Base-by-base conservation (phyloP, 2,329 filamentous ascomycete species). In the Beauveria sp. region DNA sequence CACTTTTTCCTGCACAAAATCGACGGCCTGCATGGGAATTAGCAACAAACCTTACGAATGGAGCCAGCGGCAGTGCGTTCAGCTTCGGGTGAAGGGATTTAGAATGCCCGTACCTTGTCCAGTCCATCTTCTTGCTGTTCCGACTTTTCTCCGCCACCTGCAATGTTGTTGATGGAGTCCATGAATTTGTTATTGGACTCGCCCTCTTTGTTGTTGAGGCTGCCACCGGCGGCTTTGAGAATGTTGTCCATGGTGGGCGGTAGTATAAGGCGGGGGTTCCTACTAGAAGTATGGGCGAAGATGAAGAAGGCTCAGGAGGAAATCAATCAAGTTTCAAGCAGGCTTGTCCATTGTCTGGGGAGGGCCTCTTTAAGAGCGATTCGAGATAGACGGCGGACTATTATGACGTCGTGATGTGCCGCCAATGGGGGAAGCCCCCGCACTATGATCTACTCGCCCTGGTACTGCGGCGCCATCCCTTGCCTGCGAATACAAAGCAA, bases 1-100 rank as follows among this genome's bases (percentile, higher is more conserved):
- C 71, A 92, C 76, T 65, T 90, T 85, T 75, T 95, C 85, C 75
- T 96, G 91, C 26, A 92, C 83, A 65, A 82, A 85, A 74, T 95
- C 90, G 78, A 93, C 79, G 58, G 84, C 90, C 93, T 65, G 20
- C 20, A 10, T 48, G 43, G 5, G 38, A 12, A 24, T 10, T 49
- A 53, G 63, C 38, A 65, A 61, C 54, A 45, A 7, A 1, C 20
- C 9, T 51, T 49, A 18, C 14, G 22, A 10, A 45, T 31, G 28
- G 28, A 10, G 43, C 4, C n/a, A 22, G n/a, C 18, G 10, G 20
- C n/a, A 22, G n/a, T n/a, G 42, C n/a, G 18, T 24, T 24, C 3
- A 3, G 22, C 22, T 24, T 24, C 3, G 1, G 49, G 31, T 12
- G 31, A 10, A 10, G 1, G 4, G 26, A 8, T 3, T 2, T 5